Conservation (phyloP, 306 rosid genomes). For the Begonia fuchsioides region DNA sequence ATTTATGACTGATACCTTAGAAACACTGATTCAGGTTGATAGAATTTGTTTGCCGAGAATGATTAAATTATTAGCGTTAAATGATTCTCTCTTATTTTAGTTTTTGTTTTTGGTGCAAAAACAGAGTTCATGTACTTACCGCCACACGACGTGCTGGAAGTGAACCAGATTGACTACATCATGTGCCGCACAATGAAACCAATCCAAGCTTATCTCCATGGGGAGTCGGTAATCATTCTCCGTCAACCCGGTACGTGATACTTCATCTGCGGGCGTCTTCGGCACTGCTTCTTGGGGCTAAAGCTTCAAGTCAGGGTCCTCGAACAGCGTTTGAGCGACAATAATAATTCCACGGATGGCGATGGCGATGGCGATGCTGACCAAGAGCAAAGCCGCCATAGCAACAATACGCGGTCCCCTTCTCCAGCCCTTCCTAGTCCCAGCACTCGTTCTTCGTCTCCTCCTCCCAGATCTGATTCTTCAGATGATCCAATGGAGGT, state of each 20-base stretch:
- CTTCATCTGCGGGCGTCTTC: constrained; percentile 58
- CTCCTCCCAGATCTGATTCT: not conserved
- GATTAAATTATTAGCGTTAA: too few species aligned
- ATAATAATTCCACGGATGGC: constrained; percentile 12
- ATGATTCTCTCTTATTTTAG: too few species aligned
- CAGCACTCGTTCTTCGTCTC: not conserved
- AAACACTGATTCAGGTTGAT: too few species aligned
- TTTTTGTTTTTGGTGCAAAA: not conserved
- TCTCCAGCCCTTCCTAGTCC: not conserved
- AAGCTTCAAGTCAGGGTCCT: constrained; percentile 43
- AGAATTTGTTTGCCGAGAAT: too few species aligned
- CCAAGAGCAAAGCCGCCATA: not conserved
- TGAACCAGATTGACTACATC: constrained; percentile 28
- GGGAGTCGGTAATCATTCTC: constrained; percentile 49
- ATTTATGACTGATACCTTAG: too few species aligned
- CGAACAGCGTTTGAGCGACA: constrained; percentile 8
- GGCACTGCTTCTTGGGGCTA: constrained; percentile 58
- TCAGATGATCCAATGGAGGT: not conserved
- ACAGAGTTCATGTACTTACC: constrained; percentile 71
- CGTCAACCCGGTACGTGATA: constrained; percentile 28
- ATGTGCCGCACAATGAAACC: constrained; percentile 33
- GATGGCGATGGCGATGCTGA: too few species aligned
- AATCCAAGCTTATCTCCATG: constrained; percentile 22
- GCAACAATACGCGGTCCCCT: constrained; percentile 2
- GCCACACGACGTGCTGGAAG: constrained; percentile 58